These are phyloP conservation scores for Wickerhamiella vanderwaltii DNA, from an alignment of 805 yeast species.

Conservation along the genomic window DNA sequence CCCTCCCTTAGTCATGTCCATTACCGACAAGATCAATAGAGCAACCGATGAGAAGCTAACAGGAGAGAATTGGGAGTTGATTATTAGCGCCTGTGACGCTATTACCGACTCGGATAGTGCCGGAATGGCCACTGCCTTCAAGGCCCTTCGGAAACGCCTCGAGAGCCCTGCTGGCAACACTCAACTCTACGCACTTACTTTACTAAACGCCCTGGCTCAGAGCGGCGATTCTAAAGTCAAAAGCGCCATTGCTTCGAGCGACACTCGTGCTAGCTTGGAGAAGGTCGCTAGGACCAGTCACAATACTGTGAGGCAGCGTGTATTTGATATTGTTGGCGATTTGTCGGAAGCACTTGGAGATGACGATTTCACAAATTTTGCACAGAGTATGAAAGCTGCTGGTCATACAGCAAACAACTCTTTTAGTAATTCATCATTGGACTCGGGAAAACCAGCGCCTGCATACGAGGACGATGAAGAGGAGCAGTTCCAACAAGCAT, in stretches of 20 bases:
- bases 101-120: conserved; percentile 47
- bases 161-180: conserved; percentile 49
- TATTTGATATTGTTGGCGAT: conserved; percentile 57
- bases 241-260: conserved; percentile 46
- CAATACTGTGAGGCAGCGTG: conserved; percentile 55
- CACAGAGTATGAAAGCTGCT: conserved; percentile 27
- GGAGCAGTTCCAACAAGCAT: conserved; percentile 26
- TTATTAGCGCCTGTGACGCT: conserved; percentile 54
- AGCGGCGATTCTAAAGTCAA: conserved; percentile 64
- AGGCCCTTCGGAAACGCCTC: conserved; percentile 38
- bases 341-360: conserved; percentile 59
- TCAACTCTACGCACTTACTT: conserved; percentile 42
- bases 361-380: conserved; percentile 62
- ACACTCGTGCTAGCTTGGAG: conserved; percentile 38
- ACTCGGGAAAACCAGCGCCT: background rate
- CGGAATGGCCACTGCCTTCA: conserved; percentile 37
- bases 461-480: conserved; percentile 46
- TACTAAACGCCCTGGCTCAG: conserved; percentile 51
- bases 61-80: conserved; percentile 55
- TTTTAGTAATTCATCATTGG: background rate
- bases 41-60: conserved; percentile 57
- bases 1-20: conserved; percentile 6
- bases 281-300: conserved; percentile 40
- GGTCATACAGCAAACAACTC: conserved; percentile 23
- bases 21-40: conserved; percentile 24